Conservation (phyloP, 495 filamentous ascomycete genomes). For the Glonium stellatum region DNA sequence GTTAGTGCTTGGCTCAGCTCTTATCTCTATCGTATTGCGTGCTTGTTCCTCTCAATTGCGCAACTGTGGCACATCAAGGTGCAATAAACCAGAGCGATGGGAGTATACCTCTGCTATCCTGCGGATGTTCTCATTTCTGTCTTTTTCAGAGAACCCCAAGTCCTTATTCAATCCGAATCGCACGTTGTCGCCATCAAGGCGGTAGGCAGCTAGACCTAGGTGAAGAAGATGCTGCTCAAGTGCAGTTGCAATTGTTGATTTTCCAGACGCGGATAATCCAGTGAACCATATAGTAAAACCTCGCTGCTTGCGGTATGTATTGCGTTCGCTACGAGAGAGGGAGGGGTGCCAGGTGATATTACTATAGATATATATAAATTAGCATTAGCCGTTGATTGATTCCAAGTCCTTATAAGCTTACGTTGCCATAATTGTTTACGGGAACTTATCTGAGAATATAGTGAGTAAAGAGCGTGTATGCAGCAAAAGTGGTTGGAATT, state of each 20-base stretch:
- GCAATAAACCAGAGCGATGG: neutral
- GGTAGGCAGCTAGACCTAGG: conserved; percentile 72
- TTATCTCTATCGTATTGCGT: conserved; percentile 7
- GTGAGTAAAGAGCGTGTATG: neutral
- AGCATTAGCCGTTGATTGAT: neutral
- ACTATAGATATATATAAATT: conserved; percentile 40
- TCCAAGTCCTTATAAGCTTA: neutral
- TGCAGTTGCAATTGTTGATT: conserved; percentile 91
- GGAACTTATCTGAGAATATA: neutral
- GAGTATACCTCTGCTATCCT: conserved; percentile 73
- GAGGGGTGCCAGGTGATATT: conserved; percentile 98
- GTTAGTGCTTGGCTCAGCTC: neutral
- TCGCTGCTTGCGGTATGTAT: conserved; percentile 66
- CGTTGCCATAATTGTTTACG: conserved; percentile 22
- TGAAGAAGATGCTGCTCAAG: conserved; percentile 94
- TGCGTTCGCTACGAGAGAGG: conserved; percentile 80
- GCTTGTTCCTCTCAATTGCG: neutral
- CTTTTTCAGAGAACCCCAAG: conserved; percentile 84
- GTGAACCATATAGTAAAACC: conserved; percentile 98
- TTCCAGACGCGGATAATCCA: conserved; percentile 88
- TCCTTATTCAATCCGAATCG: conserved; percentile 97
- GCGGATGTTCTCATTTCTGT: conserved; percentile 95
- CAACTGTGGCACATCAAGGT: neutral
- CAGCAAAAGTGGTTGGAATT: neutral
- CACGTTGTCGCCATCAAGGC: conserved; percentile 96